phyloP scores from a whole-genome alignment of 2,329 filamentous ascomycete genomes.

The Paracoccidioides lutzii region DNA sequence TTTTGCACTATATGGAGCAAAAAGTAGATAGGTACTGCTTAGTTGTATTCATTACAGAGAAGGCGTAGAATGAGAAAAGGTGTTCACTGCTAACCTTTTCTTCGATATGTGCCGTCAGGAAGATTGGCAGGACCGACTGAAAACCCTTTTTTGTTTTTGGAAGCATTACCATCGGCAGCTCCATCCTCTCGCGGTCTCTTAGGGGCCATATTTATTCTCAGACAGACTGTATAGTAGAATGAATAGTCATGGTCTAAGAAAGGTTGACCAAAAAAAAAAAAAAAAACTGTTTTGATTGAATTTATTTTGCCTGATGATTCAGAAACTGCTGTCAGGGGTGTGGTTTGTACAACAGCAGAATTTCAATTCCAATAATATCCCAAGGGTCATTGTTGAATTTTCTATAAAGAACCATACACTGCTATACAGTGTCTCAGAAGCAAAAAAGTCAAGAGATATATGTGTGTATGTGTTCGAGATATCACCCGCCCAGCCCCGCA shows the following conservation, averaged over 20 bases:
- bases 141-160: slow-evolving; percentile 57
- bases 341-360: not conserved
- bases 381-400: not conserved
- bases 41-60: not conserved
- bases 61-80: not conserved
- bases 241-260: not conserved
- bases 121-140: slow-evolving; percentile 78
- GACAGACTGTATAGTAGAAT: not conserved
- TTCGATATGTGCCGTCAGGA: slow-evolving; percentile 74
- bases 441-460: not conserved
- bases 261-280: too few species aligned
- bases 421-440: not conserved
- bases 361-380: not conserved
- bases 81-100: slow-evolving; percentile 47
- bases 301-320: too few species aligned
- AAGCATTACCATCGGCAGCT: slow-evolving; percentile 1
- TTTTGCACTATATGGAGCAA: slow-evolving; percentile 51
- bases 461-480: too few species aligned
- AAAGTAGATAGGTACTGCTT: slow-evolving; percentile 1
- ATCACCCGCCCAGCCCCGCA: not conserved
- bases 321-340: too few species aligned
- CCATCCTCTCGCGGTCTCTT: slow-evolving; percentile 11
- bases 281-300: too few species aligned
- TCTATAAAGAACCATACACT: not conserved
- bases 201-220: slow-evolving; percentile 8